Conservation (phyloP, 2,329 filamentous ascomycete genomes). For the Cercospora sp. region DNA sequence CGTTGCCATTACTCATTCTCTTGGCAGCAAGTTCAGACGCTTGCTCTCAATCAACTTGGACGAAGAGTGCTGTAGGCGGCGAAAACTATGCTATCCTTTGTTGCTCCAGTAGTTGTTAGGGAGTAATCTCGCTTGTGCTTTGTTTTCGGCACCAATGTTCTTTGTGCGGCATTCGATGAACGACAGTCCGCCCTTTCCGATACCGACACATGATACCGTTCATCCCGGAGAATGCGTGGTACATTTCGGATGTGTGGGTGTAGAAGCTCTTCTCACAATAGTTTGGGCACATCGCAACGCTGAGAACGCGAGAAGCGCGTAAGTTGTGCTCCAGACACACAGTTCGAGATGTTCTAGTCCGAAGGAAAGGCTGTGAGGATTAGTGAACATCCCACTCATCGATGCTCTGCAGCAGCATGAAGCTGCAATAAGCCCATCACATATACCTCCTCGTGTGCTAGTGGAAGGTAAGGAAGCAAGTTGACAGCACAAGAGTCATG, state of each 20-base stretch:
- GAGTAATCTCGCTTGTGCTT: neutral
- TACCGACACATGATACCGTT: neutral
- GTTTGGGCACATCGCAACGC: neutral
- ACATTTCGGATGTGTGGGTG: neutral
- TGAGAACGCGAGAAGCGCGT: neutral
- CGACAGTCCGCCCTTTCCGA: neutral
- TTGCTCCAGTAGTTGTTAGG: too few species aligned
- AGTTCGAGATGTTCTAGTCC: neutral
- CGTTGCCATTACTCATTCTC: too few species aligned
- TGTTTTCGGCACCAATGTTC: neutral
- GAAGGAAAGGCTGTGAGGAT: neutral
- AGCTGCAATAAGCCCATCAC: neutral
- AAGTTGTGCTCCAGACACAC: neutral
- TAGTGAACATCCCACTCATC: neutral
- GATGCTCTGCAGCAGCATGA: neutral
- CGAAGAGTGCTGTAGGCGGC: too few species aligned
- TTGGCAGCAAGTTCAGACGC: too few species aligned
- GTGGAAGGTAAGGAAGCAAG: neutral
- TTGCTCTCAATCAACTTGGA: too few species aligned
- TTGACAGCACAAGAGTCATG: slow-evolving; percentile 11
- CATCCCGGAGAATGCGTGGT: neutral
- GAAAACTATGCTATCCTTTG: too few species aligned
- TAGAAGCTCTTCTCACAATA: neutral
- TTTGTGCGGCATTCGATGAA: neutral
- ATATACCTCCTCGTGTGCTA: neutral